Base-by-base conservation (phyloP, 345 rosid genomes). In the Sapria himalayana region DNA sequence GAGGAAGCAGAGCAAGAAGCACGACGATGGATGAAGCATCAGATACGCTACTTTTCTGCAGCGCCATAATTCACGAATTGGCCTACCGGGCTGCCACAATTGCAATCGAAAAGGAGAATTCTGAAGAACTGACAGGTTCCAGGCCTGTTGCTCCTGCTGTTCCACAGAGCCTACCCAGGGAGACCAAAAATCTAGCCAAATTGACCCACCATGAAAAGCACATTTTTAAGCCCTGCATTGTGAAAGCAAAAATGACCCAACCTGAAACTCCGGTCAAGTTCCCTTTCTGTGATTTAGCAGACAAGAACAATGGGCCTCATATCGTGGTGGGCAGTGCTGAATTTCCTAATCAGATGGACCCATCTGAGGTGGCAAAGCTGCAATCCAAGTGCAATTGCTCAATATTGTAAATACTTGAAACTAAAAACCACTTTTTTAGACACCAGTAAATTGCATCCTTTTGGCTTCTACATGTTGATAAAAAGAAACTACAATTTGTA, bases 361-460 rank as follows among this genome's bases (percentile, higher is more conserved):
- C 57, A 15, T 12, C 39, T 51, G 71, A 89, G 61, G 93, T 93
- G 33, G 86, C 78, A 2, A 79, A 77, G 78, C 79, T 79, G 29
- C 93, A 89, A 64, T 74, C 85, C 23, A 89, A 82, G 64, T 89
- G 98, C 73, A 89, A 89, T 52, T 89, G 98, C 84, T 58, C 86
- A 40, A 79, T 89, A 65, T 82, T 89, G 98, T 89, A 78, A 81
- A 25, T 22, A n/a, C n/a, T n/a, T n/a, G n/a, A n/a, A n/a, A n/a
- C n/a, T n/a, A n/a, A n/a, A n/a, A n/a, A n/a, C n/a, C n/a, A n/a
- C n/a, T n/a, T n/a, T n/a, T n/a, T n/a, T n/a, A n/a, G n/a, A n/a
- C n/a, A n/a, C n/a, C n/a, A n/a, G n/a, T n/a, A n/a, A n/a, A n/a
- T n/a, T n/a, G n/a, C n/a, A n/a, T n/a, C n/a, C n/a, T n/a, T n/a